Conservation (phyloP, 768 basidiomycete genomes). For the Leccinum imitatum region DNA sequence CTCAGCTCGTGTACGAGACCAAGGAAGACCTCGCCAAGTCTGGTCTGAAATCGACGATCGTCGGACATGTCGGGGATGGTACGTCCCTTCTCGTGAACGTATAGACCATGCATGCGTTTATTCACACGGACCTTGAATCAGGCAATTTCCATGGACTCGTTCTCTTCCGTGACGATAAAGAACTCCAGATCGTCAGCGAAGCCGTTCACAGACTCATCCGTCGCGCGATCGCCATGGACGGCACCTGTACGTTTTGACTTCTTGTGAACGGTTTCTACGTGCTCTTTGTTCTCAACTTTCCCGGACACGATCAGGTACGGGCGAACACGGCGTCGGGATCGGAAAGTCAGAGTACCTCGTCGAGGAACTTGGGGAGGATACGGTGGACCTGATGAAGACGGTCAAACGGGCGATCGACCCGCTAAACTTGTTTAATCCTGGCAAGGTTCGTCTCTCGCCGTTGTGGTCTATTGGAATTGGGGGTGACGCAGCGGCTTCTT, state of each 20-base stretch:
- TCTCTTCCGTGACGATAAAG: conserved; percentile 57
- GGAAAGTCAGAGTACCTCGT: conserved; percentile 83
- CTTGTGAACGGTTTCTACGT: not conserved
- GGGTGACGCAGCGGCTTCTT: not conserved
- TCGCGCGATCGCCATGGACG: conserved; percentile 71
- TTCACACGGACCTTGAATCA: conserved; percentile 10
- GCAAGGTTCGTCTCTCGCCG: conserved; percentile 46
- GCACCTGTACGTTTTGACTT: conserved; percentile 57
- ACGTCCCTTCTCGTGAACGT: conserved; percentile 35
- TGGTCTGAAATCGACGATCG: conserved; percentile 65
- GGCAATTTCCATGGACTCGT: conserved; percentile 52
- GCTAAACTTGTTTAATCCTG: conserved; percentile 80
- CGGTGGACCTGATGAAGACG: conserved; percentile 83
- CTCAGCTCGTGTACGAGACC: conserved; percentile 72
- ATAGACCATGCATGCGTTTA: not conserved
- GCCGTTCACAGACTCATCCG: conserved; percentile 71
- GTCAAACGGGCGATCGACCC: conserved; percentile 83
- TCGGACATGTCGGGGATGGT: conserved; percentile 82
- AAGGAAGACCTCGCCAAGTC: conserved; percentile 68
- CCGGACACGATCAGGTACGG: conserved; percentile 51
- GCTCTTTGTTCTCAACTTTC: not conserved
- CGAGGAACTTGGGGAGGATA: conserved; percentile 81
- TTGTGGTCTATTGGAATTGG: not conserved
- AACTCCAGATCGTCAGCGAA: conserved; percentile 50
- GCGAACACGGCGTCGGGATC: conserved; percentile 86